These are phyloP conservation scores for Limtongozyma cylindracea DNA, from an alignment of 805 yeast species.

Conservation along the genomic window DNA sequence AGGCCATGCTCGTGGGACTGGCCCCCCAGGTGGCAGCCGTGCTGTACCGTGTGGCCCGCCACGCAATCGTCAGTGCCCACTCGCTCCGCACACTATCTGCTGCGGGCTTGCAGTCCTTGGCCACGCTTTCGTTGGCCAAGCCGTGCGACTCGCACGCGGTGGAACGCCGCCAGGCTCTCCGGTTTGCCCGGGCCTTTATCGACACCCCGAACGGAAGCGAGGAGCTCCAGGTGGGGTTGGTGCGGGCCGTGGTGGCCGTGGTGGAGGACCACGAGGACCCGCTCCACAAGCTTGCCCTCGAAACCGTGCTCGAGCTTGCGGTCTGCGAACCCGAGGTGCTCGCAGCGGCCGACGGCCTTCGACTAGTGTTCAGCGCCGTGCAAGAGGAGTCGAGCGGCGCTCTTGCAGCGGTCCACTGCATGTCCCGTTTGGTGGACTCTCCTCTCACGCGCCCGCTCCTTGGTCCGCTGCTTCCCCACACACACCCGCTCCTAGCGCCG, in stretches of 20 bases:
- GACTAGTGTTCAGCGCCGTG: conserved; percentile 10
- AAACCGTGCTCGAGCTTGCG: conserved; percentile 13
- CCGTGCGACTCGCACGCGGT: too few species aligned
- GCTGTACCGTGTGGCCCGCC: too few species aligned
- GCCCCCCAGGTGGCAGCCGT: too few species aligned
- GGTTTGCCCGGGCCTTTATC: conserved; percentile 35
- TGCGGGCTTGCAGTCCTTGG: too few species aligned
- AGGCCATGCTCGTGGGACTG: too few species aligned
- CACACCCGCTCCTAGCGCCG: too few species aligned
- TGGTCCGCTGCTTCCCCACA: too few species aligned
- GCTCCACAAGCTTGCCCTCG: conserved; percentile 10
- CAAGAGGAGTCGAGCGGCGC: conserved; percentile 20
- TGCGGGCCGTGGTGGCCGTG: conserved; percentile 38
- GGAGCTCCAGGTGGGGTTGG: conserved; percentile 32
- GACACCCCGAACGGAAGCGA: conserved; percentile 23
- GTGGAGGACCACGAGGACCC: conserved; percentile 18
- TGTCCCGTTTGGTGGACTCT: too few species aligned
- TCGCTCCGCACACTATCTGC: too few species aligned
- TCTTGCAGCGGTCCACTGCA: conserved; percentile 31
- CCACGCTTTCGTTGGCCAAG: too few species aligned
- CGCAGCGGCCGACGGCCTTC: conserved; percentile 27
- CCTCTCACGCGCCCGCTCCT: too few species aligned
- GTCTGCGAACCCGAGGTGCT: conserved; percentile 14
- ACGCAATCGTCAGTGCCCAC: too few species aligned
- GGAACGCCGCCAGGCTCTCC: conserved; percentile 61